Evolutionary conservation across 306 rosid genomes (phyloP).

Genomic region (Cucurbita argyrosperma): DNA sequence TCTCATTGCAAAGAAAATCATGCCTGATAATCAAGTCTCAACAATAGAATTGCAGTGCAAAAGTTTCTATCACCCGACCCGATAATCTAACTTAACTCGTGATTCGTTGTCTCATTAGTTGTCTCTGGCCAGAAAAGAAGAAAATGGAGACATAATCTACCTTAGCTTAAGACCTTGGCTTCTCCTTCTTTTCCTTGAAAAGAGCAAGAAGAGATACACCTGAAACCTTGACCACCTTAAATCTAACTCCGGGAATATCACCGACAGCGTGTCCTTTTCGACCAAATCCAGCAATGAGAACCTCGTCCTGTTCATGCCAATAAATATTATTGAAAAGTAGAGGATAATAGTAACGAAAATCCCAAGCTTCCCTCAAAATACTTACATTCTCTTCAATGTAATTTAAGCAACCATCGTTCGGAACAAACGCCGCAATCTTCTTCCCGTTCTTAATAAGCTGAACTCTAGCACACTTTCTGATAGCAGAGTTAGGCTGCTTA

Average conservation of each 20-base stretch:
- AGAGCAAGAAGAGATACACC: constrained; percentile 53
- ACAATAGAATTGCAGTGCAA: not conserved
- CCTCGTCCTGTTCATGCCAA: constrained; percentile 37
- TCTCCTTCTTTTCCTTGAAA: constrained; percentile 56
- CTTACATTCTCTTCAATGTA: constrained; percentile 50
- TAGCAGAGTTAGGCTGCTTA: constrained; percentile 60
- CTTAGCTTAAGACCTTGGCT: constrained; percentile 39
- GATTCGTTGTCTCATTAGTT: not conserved
- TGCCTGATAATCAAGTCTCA: not conserved
- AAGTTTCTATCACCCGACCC: not conserved
- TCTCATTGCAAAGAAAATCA: not conserved
- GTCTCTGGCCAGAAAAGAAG: not conserved
- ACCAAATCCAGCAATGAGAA: constrained; percentile 50
- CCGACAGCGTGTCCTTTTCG: constrained; percentile 52
- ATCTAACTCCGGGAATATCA: constrained; percentile 58
- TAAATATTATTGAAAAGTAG: not conserved
- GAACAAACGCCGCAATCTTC: constrained; percentile 60
- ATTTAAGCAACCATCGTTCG: constrained; percentile 58
- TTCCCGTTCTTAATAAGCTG: constrained; percentile 50
- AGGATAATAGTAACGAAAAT: not conserved
- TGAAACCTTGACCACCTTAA: constrained; percentile 58
- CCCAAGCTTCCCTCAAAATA: not conserved
- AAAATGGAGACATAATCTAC: not conserved
- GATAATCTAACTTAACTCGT: not conserved
- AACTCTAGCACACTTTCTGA: constrained; percentile 56